phyloP scores from a whole-genome alignment of 2,329 filamentous ascomycete species.

The Hypoxylon sp. region DNA sequence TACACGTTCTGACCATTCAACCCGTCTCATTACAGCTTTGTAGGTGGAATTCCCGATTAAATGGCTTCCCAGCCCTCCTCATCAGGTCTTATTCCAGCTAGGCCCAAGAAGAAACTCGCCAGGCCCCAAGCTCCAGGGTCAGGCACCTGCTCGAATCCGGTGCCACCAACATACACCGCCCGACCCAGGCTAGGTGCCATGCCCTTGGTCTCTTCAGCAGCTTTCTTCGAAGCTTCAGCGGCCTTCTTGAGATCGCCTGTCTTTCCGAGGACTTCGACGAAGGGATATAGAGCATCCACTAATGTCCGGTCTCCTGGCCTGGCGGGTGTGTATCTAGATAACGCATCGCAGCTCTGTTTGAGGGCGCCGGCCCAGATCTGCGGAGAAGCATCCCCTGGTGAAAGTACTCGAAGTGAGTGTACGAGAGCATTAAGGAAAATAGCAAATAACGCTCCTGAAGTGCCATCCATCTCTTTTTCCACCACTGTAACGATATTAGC shows the following conservation, averaged over 20 bases:
- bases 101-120: conserved; percentile 83
- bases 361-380: conserved; percentile 75
- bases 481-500: conserved; percentile 68
- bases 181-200: conserved; percentile 92
- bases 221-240: conserved; percentile 80
- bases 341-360: conserved; percentile 76
- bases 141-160: conserved; percentile 76
- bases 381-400: conserved; percentile 59
- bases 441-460: conserved; percentile 74
- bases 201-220: conserved; percentile 86
- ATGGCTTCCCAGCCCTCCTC: conserved; percentile 59
- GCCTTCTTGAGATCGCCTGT: conserved; percentile 79
- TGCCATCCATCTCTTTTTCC: conserved; percentile 73
- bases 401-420: conserved; percentile 67
- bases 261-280: conserved; percentile 78
- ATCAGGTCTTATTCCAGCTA: conserved; percentile 71
- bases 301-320: conserved; percentile 90
- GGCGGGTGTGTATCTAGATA: conserved; percentile 90
- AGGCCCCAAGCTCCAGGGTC: conserved; percentile 81
- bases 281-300: conserved; percentile 90
- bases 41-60: conserved; percentile 37
- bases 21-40: conserved; percentile 31
- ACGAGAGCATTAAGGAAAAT: conserved; percentile 93
- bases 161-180: conserved; percentile 85
- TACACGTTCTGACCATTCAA: conserved; percentile 22